These are phyloP conservation scores for Ceratorhiza oryzae-sativae DNA, from an alignment of 1,284 basidiomycete species.

Conservation along the genomic window DNA sequence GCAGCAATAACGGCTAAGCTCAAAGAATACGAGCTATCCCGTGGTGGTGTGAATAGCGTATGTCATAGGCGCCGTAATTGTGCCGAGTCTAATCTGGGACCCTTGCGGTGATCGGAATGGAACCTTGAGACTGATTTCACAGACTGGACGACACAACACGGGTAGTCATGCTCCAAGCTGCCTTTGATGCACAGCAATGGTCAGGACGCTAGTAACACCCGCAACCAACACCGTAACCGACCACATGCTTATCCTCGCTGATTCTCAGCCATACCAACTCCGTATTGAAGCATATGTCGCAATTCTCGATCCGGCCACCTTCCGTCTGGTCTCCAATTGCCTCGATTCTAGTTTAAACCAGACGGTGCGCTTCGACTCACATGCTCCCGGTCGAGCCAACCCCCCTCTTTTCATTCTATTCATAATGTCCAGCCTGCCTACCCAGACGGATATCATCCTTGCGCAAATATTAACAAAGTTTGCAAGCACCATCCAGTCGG, in stretches of 20 bases:
- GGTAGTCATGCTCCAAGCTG: neutral
- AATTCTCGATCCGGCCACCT: neutral
- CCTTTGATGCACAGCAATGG: neutral
- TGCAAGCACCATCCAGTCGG: neutral
- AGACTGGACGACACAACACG: neutral
- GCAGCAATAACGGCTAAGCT: neutral
- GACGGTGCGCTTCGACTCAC: neutral
- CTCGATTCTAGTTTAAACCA: neutral
- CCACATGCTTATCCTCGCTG: neutral
- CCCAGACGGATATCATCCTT: neutral
- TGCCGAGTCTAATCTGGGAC: neutral
- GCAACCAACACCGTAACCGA: too few relatives aligned
- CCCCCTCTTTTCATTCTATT: neutral
- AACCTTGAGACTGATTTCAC: neutral
- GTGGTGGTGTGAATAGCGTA: neutral
- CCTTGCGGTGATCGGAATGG: neutral
- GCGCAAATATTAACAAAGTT: neutral
- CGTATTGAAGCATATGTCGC: neutral
- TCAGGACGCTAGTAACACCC: slow-evolving; percentile 6
- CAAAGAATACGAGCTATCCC: neutral
- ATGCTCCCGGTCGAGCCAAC: neutral
- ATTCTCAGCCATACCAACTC: neutral
- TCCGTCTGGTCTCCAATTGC: neutral
- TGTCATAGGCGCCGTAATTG: neutral
- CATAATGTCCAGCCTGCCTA: neutral